Evolutionary conservation across 441 rosid genomes (phyloP).

Genomic region (Rhodomyrtus psidioides): DNA sequence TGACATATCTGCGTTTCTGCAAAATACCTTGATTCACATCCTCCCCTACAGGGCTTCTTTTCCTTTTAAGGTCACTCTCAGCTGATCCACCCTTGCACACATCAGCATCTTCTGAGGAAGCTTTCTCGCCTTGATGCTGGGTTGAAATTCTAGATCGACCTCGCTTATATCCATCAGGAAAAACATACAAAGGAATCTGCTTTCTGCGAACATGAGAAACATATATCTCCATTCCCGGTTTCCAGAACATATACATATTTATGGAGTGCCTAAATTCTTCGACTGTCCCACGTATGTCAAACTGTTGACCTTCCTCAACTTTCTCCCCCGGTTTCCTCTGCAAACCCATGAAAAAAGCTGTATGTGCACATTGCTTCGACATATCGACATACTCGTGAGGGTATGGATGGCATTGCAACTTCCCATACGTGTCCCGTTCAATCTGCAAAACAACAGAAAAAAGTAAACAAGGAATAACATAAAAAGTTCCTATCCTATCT

Average conservation of each 20-base stretch:
- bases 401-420: conserved; percentile 67
- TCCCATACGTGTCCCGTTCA: conserved; percentile 59
- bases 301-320: conserved; percentile 57
- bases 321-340: conserved; percentile 55
- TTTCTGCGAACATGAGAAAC: conserved; percentile 56
- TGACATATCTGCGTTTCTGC: conserved; percentile 43
- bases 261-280: conserved; percentile 44
- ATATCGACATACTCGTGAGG: conserved; percentile 41
- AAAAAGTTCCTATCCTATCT: not conserved
- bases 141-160: conserved; percentile 45
- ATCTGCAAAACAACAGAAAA: conserved; percentile 29
- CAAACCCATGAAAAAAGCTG: conserved; percentile 59
- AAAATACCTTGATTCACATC: conserved; percentile 36
- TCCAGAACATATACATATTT: conserved; percentile 51
- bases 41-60: conserved; percentile 31
- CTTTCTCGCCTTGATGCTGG: conserved; percentile 31
- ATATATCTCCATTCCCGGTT: conserved; percentile 64
- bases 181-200: conserved; percentile 53
- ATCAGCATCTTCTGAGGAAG: conserved; percentile 34
- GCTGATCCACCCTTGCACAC: conserved; percentile 29
- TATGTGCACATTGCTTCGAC: conserved; percentile 37
- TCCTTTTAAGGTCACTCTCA: conserved; percentile 53
- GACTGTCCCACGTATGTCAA: conserved; percentile 63
- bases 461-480: not conserved
- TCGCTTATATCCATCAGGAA: conserved; percentile 62